Evolutionary conservation across 129 eudicot species (phyloP), one percentile per base, ranked within the genome.

Genomic region (Tagetes erecta): DNA sequence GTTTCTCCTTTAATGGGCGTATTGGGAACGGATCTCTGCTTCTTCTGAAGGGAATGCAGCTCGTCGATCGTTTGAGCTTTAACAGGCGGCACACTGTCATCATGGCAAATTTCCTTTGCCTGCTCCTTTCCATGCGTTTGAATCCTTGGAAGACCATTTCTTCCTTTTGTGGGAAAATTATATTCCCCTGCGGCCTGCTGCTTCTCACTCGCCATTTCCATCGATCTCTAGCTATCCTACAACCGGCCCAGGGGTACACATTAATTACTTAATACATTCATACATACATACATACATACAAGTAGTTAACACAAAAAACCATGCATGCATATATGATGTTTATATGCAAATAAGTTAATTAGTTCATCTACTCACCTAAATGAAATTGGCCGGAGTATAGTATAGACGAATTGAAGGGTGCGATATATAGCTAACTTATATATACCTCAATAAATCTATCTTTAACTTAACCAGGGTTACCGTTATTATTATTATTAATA

Each of bases 31-130:
- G 96, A 85, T 79, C 76, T 89, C 84, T 20, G 27, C 27, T 89
- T 92, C 86, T 68, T 87, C 79, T 92, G 98, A 1, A 92, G 94
- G 8, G 96, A 92, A 78, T 92, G 96, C 70, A 92, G 80, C 68
- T 92, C 98, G 50, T 92, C 97, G 8, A 92, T 79, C 5, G 94
- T 92, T 82, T 87, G 91, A 38, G 94, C 96, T 58, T 80, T 92
- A 74, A 92, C 96, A 42, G 97, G 82, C 59, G 88, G 75, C 0
- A 70, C 80, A 49, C 96, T 92, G 64, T 92, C 96, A 71, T 92
- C 97, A 68, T 89, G 94, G 68, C 97, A 92, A 3, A 92, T 64
- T 80, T 77, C 76, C 27, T 80, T 85, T 3, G 59, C 74, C 42
- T 52, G 33, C 51, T 80, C 63, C 67, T 79, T 86, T 53, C 83